Evolutionary conservation across 2,329 filamentous ascomycete genomes (phyloP).

Genomic region (Cordyceps javanica): DNA sequence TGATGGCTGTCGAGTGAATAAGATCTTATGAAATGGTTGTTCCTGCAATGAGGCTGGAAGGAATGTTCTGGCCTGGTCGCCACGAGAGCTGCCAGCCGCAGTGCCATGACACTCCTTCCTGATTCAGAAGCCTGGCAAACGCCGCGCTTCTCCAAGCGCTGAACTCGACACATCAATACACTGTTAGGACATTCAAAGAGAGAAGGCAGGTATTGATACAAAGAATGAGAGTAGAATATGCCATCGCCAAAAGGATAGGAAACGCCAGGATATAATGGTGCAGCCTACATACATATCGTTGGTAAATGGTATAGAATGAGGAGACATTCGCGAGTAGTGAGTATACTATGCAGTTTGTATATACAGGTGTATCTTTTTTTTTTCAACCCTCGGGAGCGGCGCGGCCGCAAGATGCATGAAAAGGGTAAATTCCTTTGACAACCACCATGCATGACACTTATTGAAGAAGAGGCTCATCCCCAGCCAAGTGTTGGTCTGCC

Average conservation of each 20-base stretch:
- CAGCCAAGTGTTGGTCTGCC: conserved; percentile 1
- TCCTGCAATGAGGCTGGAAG: background rate
- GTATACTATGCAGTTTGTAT: background rate
- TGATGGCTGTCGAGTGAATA: background rate
- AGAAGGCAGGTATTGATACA: background rate
- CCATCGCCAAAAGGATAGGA: background rate
- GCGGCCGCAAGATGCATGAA: background rate
- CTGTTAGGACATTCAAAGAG: background rate
- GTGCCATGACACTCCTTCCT: background rate
- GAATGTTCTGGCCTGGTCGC: background rate
- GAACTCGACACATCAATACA: too few relatives aligned
- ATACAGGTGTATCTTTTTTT: too few relatives aligned
- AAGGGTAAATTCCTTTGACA: background rate
- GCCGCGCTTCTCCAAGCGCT: background rate
- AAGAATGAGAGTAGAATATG: background rate
- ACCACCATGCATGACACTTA: background rate
- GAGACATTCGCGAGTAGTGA: background rate
- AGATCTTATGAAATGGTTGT: background rate
- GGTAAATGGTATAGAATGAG: background rate
- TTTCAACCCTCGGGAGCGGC: background rate
- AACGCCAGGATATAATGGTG: conserved; percentile 3
- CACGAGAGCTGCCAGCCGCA: background rate
- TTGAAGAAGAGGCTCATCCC: background rate
- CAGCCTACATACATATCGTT: conserved; percentile 5
- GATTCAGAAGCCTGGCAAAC: background rate